Conservation (phyloP, 2,329 filamentous ascomycete species). For the Sporothrix dimorphospora region DNA sequence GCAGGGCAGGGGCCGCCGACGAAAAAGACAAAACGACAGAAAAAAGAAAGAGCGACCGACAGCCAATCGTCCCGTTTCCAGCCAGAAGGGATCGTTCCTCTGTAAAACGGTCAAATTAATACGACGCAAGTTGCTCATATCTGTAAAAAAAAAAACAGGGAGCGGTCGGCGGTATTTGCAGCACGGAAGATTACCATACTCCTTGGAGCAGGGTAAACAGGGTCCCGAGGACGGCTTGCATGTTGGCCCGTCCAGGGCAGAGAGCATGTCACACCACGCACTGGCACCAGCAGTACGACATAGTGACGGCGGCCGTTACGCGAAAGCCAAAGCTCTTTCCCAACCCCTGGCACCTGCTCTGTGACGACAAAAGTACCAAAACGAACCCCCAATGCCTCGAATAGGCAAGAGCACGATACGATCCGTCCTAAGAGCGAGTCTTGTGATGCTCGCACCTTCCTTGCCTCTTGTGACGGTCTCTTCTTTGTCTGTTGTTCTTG, state of each 20-base stretch:
- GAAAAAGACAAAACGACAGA: background rate
- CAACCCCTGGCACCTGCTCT: background rate
- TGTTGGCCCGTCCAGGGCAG: background rate
- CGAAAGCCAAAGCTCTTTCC: background rate
- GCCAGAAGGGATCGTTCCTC: background rate
- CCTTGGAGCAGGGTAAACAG: background rate
- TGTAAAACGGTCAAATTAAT: background rate
- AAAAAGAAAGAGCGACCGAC: background rate
- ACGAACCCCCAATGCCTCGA: background rate
- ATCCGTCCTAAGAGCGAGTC: background rate
- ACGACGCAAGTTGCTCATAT: background rate
- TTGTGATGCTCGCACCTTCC: constrained; percentile 4
- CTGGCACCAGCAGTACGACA: background rate
- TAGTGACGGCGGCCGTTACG: background rate
- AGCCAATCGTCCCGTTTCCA: background rate
- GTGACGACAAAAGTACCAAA: background rate
- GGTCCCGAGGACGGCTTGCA: constrained; percentile 3
- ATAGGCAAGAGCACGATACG: background rate
- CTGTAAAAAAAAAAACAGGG: background rate
- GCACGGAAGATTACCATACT: background rate
- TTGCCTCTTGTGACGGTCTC: background rate
- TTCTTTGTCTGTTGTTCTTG: background rate
- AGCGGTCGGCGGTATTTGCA: background rate
- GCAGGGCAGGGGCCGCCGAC: constrained; percentile 10
- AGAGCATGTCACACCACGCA: background rate